These are phyloP conservation scores for Echria macrotheca DNA, from an alignment of 495 filamentous ascomycete species.

Conservation along the genomic window DNA sequence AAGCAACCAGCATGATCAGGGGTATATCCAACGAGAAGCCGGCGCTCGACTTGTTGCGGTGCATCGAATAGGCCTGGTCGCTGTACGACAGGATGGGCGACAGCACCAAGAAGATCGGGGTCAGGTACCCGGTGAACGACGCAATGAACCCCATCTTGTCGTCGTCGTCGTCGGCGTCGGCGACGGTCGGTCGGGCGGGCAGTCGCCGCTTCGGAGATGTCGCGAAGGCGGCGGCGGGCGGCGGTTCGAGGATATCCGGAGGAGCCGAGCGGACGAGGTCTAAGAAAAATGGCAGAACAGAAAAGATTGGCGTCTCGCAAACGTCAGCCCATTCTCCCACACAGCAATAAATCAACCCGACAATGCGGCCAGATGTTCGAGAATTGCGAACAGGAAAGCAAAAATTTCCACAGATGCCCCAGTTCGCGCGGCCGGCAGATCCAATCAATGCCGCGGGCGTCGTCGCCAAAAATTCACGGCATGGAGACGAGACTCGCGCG, in stretches of 20 bases:
- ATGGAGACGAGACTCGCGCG: no score
- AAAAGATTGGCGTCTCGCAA: no score
- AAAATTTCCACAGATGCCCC: no score
- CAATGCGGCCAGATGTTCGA: no score
- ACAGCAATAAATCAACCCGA: no score
- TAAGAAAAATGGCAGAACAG: no score
- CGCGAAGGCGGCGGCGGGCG: background rate
- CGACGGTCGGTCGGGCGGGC: background rate
- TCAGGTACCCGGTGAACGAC: constrained; percentile 43
- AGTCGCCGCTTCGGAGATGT: background rate
- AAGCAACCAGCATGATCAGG: constrained; percentile 94
- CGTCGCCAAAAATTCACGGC: no score
- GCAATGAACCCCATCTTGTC: constrained; percentile 37
- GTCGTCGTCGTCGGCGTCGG: constrained; percentile 21
- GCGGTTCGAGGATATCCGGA: background rate
- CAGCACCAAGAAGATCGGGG: constrained; percentile 60
- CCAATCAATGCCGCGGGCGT: no score
- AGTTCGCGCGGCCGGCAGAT: no score
- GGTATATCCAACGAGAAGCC: constrained; percentile 89
- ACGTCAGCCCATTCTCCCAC: background rate
- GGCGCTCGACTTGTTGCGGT: constrained; percentile 70
- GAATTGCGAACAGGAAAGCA: no score
- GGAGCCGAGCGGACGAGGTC: background rate
- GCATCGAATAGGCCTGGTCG: constrained; percentile 88
- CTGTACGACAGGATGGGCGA: constrained; percentile 83